phyloP scores from a whole-genome alignment of 2,329 filamentous ascomycete genomes.

The Achaetomium macrosporum region DNA sequence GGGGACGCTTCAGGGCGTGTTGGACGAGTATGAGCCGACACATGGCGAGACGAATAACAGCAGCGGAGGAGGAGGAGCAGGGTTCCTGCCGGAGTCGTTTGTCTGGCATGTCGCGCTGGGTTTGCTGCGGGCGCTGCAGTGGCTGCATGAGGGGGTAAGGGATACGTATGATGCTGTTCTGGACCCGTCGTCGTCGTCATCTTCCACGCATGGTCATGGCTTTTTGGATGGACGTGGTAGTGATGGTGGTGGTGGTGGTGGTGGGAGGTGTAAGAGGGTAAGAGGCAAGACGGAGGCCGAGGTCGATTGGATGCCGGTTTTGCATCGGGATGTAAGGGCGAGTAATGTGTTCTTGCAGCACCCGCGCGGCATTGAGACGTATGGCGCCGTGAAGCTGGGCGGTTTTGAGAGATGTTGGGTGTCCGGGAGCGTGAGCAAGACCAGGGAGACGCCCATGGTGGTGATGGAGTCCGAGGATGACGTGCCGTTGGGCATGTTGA shows the following conservation, averaged over 20 bases:
- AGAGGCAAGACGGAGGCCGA: constrained; percentile 24
- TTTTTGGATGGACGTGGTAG: background rate
- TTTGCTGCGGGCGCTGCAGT: constrained; percentile 44
- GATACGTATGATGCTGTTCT: constrained; percentile 10
- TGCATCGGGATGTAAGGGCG: constrained; percentile 44
- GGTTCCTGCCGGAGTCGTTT: constrained; percentile 45
- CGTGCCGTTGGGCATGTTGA: constrained; percentile 3
- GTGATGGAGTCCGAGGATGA: constrained; percentile 17
- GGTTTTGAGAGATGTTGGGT: constrained; percentile 39
- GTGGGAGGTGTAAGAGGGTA: background rate
- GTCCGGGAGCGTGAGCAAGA: constrained; percentile 32
- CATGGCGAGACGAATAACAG: no score
- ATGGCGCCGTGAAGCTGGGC: constrained; percentile 50
- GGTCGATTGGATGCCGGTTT: constrained; percentile 45
- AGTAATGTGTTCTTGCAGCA: constrained; percentile 47
- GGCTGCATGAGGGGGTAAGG: constrained; percentile 44
- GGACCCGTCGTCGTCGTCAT: background rate
- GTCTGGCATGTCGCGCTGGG: constrained; percentile 51
- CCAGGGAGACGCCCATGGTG: constrained; percentile 20
- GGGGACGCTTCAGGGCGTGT: constrained; percentile 40
- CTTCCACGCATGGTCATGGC: no score
- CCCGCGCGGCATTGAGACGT: constrained; percentile 42
- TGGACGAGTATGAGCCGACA: constrained; percentile 14
- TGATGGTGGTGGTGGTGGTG: background rate
- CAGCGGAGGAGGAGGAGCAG: background rate